Conservation (phyloP, 306 rosid species). For the Prosopis cineraria region DNA sequence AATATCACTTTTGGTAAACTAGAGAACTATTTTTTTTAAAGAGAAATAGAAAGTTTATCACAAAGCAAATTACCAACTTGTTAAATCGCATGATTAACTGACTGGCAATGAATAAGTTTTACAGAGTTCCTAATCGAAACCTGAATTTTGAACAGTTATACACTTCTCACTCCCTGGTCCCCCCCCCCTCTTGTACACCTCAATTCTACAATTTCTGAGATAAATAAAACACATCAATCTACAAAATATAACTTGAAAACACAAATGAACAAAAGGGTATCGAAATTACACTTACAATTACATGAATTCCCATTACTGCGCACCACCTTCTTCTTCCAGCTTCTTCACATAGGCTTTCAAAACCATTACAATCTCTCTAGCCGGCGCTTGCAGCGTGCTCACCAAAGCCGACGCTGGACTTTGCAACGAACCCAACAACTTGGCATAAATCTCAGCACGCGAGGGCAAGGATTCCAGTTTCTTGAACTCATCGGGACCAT, state of each 20-base stretch:
- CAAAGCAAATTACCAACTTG: background rate
- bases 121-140: background rate
- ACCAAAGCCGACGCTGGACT: constrained; percentile 73
- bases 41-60: background rate
- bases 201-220: constrained; percentile 11
- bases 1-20: background rate
- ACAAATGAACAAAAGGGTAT: constrained; percentile 26
- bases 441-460: constrained; percentile 78
- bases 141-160: constrained; percentile 19
- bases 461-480: constrained; percentile 72
- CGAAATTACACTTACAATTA: constrained; percentile 30
- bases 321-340: constrained; percentile 61
- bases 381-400: constrained; percentile 82
- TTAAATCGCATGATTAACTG: constrained; percentile 26
- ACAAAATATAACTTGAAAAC: background rate
- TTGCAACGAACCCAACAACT: constrained; percentile 66
- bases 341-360: constrained; percentile 79
- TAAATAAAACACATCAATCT: constrained; percentile 21
- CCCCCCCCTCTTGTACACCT: background rate
- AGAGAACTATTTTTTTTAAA: background rate
- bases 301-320: constrained; percentile 33
- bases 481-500: constrained; percentile 77
- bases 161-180: constrained; percentile 2
- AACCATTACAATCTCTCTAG: constrained; percentile 73
- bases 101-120: constrained; percentile 14